Percentiles rank a stretch among this genome's conserved stretches.
Evolutionary conservation across 129 eudicot genomes (phyloP).

Genomic region (carrot (Daucus carota)): DNA sequence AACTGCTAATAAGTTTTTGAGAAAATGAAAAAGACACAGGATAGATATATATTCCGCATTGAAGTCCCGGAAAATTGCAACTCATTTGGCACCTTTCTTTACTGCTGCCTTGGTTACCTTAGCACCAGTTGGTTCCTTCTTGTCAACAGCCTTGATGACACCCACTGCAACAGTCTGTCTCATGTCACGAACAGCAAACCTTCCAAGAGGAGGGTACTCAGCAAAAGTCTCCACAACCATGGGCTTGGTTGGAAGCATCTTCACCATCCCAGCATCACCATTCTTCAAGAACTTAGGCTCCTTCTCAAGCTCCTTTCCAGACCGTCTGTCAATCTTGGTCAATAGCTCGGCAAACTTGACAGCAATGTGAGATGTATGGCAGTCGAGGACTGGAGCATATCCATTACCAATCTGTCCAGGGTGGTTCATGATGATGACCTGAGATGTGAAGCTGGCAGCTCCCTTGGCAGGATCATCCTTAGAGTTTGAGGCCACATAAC

Average conservation of each 20-base stretch:
- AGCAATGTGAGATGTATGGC: conserved; percentile 44
- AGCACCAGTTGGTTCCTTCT: conserved; percentile 40
- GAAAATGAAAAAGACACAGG: background rate
- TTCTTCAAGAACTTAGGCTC: conserved; percentile 46
- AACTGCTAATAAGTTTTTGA: conserved; percentile 2
- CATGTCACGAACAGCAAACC: conserved; percentile 48
- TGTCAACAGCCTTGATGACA: conserved; percentile 39
- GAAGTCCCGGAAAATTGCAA: background rate
- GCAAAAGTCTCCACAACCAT: conserved; percentile 46
- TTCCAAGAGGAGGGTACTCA: conserved; percentile 38
- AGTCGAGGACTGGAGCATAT: conserved; percentile 44
- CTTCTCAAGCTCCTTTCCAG: conserved; percentile 47
- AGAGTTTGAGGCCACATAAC: conserved; percentile 36
- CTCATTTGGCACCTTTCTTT: conserved; percentile 45
- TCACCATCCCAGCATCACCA: conserved; percentile 41
- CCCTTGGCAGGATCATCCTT: conserved; percentile 40
- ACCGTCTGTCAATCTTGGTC: conserved; percentile 46
- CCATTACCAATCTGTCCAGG: conserved; percentile 48
- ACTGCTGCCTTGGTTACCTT: conserved; percentile 50
- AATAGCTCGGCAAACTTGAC: conserved; percentile 36
- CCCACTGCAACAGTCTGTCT: conserved; percentile 39
- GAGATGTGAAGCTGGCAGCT: conserved; percentile 36
- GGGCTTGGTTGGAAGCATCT: conserved; percentile 48
- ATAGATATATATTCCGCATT: background rate
- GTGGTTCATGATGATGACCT: conserved; percentile 52